Conservation (phyloP, 2,329 filamentous ascomycete genomes). For the Alternaria tenuissima region DNA sequence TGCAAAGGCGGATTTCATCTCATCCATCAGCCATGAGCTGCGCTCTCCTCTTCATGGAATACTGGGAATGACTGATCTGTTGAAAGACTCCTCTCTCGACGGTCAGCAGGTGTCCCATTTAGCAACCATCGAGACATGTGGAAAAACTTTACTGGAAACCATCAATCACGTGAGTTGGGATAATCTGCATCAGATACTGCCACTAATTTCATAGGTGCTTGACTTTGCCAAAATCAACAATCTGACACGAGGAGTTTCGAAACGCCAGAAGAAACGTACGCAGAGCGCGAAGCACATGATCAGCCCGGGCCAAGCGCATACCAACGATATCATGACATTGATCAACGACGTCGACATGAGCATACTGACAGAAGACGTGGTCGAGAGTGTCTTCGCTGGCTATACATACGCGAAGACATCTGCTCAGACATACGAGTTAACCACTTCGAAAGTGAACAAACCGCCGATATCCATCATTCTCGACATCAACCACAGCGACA, state of each 20-base stretch:
- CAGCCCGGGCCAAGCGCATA: constrained; percentile 39
- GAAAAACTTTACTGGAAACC: constrained; percentile 52
- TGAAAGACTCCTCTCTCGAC: constrained; percentile 45
- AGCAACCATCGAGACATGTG: constrained; percentile 51
- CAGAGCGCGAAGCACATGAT: constrained; percentile 44
- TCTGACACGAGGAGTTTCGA: constrained; percentile 41
- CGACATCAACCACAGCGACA: constrained; percentile 46
- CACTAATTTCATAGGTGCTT: constrained; percentile 41
- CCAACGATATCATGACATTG: constrained; percentile 47
- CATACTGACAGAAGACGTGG: constrained; percentile 47
- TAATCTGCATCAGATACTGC: neutral
- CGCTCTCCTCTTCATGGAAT: constrained; percentile 69
- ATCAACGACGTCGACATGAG: constrained; percentile 48
- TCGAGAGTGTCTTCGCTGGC: constrained; percentile 50
- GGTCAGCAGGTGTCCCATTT: constrained; percentile 53
- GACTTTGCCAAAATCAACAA: constrained; percentile 54
- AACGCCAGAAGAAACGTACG: constrained; percentile 41
- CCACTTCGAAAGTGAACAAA: constrained; percentile 22
- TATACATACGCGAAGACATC: constrained; percentile 46
- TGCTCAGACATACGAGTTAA: constrained; percentile 35
- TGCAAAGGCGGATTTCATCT: constrained; percentile 67
- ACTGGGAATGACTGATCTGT: constrained; percentile 54
- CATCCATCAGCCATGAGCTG: constrained; percentile 68
- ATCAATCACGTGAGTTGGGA: constrained; percentile 49
- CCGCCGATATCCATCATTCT: constrained; percentile 43